Base-by-base conservation (phyloP, 2,329 filamentous ascomycete species). In the Paraphaeosphaeria sporulosa region DNA sequence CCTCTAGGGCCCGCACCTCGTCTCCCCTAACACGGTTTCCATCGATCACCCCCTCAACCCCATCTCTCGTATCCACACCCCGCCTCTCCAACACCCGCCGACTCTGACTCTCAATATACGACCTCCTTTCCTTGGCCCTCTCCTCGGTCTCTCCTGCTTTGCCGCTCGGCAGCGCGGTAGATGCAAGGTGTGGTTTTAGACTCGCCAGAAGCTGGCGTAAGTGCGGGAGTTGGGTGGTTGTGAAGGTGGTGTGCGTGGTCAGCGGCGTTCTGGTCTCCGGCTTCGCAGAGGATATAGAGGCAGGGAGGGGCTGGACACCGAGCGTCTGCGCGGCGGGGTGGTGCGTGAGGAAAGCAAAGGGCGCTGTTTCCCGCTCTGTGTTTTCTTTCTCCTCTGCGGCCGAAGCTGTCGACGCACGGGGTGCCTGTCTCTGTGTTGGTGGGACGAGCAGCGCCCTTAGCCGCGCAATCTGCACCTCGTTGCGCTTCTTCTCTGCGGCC, bases 31-130 rank as follows among this genome's bases (percentile, higher is more conserved):
- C 66, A 44, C 73, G 61, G 15, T 54, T 60, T 1, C 69, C 72
- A 3, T 75, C 72, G 19, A 70, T 69, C 10, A 59, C 65, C 0
- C 72, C 72, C 43, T 76, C 76, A 13, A 74, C 76, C 9, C 76
- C 76, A 53, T 77, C 72, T 57, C 44, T 69, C 2, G 76, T 75
- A 62, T 92, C 89, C 58, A 94, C 79, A 0, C 90, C 90, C 48
- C 88, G 82, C 47, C 87, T 84, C 79, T 96, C 92, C 43, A 97
- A 81, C 74, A 96, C 91, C 61, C 90, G 85, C 66, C 87, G 83
- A 53, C 92, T 91, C 71, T 93, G 89, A 56, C 86, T 85, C 78
- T 97, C 94, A 51, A 98, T 89, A 75, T 98, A 98, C 66, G 90
- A 86, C 58, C 90, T 84, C 61, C 94, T 84, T 75, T 95, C 89